phyloP scores from a whole-genome alignment of 768 basidiomycete genomes.

The Lentinus brumalis region DNA sequence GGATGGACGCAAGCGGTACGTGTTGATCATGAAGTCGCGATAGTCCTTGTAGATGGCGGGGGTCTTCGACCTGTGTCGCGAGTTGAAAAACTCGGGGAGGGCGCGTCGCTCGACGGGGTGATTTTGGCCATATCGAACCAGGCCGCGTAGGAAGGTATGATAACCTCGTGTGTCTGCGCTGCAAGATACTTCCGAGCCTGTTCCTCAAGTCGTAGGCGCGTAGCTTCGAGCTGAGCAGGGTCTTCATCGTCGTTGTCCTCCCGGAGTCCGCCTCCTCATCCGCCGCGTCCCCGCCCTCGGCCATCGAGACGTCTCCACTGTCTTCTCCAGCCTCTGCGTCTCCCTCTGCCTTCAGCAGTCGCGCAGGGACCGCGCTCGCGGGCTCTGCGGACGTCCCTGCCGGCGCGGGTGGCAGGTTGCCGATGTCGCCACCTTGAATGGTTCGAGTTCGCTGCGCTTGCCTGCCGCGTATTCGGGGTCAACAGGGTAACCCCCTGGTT shows the following conservation, averaged over 20 bases:
- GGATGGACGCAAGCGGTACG: constrained; percentile 88
- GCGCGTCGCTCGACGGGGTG: constrained; percentile 91
- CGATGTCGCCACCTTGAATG: constrained; percentile 79
- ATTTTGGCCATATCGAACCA: constrained; percentile 98
- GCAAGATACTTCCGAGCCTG: constrained; percentile 94
- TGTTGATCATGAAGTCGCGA: constrained; percentile 99
- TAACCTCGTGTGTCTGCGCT: constrained; percentile 94
- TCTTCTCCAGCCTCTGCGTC: constrained; percentile 73
- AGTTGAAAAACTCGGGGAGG: constrained; percentile 98
- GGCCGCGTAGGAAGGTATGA: constrained; percentile 95
- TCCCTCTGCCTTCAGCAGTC: constrained; percentile 44
- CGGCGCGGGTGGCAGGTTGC: constrained; percentile 57
- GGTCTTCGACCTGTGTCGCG: constrained; percentile 91
- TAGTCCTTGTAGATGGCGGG: constrained; percentile 99
- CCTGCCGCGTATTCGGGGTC: constrained; percentile 81
- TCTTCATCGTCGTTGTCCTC: constrained; percentile 88
- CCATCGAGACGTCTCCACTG: constrained; percentile 79
- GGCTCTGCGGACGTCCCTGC: constrained; percentile 35
- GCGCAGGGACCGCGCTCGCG: constrained; percentile 34
- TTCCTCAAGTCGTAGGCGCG: constrained; percentile 76
- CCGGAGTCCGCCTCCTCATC: constrained; percentile 78
- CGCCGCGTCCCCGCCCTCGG: constrained; percentile 73
- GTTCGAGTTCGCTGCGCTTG: constrained; percentile 88
- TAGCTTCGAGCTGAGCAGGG: constrained; percentile 80
- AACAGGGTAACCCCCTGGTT: constrained; percentile 69